A percentile compares a stretch with the other conserved stretches of the same genome.
These are phyloP conservation scores for Cercospora citrullina DNA, from an alignment of 2,329 filamentous ascomycete genomes.

Conservation along the genomic window DNA sequence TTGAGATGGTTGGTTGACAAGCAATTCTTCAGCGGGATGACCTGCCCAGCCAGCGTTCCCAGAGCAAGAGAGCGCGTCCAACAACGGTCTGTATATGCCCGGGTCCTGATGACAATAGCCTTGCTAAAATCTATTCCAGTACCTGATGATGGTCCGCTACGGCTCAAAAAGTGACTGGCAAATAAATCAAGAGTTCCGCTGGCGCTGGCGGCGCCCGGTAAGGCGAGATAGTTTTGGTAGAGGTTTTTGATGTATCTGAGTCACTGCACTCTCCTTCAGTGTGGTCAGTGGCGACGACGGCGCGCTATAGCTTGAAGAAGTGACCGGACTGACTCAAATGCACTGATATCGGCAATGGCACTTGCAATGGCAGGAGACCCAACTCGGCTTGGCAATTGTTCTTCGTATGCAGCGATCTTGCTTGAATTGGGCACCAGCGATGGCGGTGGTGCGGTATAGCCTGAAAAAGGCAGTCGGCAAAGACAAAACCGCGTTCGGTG, in stretches of 20 bases:
- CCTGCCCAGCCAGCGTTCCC: background rate
- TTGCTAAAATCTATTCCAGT: background rate
- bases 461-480: background rate
- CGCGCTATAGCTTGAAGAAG: background rate
- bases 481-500: background rate
- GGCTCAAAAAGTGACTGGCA: background rate
- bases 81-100: too few relatives aligned
- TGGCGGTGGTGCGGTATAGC: background rate
- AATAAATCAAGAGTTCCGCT: fast-evolving
- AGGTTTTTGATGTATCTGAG: background rate
- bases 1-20: background rate
- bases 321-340: background rate
- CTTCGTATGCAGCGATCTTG: background rate
- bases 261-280: background rate
- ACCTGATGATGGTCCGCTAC: background rate
- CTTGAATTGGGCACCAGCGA: background rate
- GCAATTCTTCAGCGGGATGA: background rate
- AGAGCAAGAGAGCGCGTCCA: background rate
- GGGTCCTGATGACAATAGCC: background rate
- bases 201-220: background rate
- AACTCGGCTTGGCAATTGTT: background rate
- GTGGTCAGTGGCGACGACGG: background rate
- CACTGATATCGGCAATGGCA: background rate
- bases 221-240: background rate
- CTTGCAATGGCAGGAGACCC: background rate